A percentile compares a stretch with the other conserved stretches of the same genome.
These are phyloP conservation scores for Dryas octopetala DNA, from an alignment of 306 rosid genomes.

Conservation along the genomic window DNA sequence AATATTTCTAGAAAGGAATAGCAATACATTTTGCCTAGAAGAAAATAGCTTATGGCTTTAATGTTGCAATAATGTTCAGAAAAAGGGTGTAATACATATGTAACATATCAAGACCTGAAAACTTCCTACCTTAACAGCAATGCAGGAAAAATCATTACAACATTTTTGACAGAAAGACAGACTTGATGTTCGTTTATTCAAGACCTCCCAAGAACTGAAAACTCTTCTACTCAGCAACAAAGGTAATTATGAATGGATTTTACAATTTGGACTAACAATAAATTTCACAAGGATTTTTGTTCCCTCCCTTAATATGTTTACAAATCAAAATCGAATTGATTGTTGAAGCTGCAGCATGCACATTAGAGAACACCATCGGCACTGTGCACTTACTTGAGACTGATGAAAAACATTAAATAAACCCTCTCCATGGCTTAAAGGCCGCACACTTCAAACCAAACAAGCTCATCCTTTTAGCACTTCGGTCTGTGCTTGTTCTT, in stretches of 20 bases:
- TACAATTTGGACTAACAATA: conserved; percentile 36
- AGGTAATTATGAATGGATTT: conserved; percentile 38
- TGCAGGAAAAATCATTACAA: conserved; percentile 26
- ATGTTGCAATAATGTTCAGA: background rate
- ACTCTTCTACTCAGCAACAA: conserved; percentile 28
- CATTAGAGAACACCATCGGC: conserved; percentile 22
- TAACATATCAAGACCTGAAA: background rate
- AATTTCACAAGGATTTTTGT: conserved; percentile 27
- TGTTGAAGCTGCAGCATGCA: conserved; percentile 39
- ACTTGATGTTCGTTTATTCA: conserved; percentile 41
- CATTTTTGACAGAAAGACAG: conserved; percentile 32
- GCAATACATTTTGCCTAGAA: no score
- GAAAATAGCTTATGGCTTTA: background rate
- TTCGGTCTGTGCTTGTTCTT: conserved; percentile 22
- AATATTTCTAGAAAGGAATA: no score
- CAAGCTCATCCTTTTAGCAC: conserved; percentile 24
- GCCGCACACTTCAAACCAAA: conserved; percentile 25
- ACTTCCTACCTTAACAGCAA: background rate
- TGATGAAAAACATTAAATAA: conserved; percentile 30
- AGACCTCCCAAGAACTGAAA: conserved; percentile 25
- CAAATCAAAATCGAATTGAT: conserved; percentile 45
- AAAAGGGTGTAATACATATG: background rate
- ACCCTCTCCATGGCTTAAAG: conserved; percentile 28
- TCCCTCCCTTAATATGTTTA: conserved; percentile 21
- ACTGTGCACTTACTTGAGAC: conserved; percentile 26